Percentiles rank a stretch among this genome's conserved stretches.
Conservation (phyloP, 2,329 filamentous ascomycete species). For the Trichoderma harzianum region DNA sequence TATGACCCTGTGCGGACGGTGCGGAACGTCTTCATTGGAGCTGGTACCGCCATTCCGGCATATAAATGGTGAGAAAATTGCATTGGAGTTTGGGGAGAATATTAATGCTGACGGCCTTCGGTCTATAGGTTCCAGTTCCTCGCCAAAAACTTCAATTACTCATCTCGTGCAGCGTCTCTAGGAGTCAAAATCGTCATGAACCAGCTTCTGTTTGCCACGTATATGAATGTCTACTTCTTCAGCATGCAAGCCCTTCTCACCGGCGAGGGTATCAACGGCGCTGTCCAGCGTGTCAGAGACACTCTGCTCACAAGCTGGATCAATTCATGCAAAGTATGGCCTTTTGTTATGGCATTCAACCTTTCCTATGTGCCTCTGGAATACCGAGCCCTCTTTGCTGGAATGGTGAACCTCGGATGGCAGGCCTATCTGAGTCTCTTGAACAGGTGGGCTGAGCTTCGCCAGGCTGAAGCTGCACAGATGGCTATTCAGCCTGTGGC, state of each 20-base stretch:
- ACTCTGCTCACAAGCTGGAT: constrained; percentile 74
- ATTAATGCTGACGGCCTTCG: neutral
- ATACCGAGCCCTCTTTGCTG: constrained; percentile 77
- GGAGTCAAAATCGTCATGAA: constrained; percentile 75
- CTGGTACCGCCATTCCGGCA: constrained; percentile 67
- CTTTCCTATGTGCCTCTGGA: constrained; percentile 80
- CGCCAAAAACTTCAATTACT: constrained; percentile 77
- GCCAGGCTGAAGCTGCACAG: constrained; percentile 12
- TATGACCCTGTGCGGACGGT: constrained; percentile 69
- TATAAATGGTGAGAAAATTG: constrained; percentile 67
- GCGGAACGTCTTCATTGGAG: constrained; percentile 72
- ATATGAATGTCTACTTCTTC: constrained; percentile 84
- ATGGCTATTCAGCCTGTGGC: neutral
- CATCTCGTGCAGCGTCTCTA: constrained; percentile 67
- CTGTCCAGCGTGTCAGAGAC: constrained; percentile 65
- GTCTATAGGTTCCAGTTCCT: constrained; percentile 70
- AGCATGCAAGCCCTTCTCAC: constrained; percentile 71
- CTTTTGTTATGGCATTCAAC: constrained; percentile 77
- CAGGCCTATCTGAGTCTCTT: constrained; percentile 85
- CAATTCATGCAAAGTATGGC: constrained; percentile 87
- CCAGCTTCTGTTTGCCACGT: constrained; percentile 75
- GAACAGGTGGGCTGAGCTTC: constrained; percentile 66
- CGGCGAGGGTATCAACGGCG: constrained; percentile 62
- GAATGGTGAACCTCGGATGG: constrained; percentile 80
- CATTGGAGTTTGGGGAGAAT: neutral